Base-by-base conservation (phyloP, 148 eudicot genomes). In the Bassia scoparia region DNA sequence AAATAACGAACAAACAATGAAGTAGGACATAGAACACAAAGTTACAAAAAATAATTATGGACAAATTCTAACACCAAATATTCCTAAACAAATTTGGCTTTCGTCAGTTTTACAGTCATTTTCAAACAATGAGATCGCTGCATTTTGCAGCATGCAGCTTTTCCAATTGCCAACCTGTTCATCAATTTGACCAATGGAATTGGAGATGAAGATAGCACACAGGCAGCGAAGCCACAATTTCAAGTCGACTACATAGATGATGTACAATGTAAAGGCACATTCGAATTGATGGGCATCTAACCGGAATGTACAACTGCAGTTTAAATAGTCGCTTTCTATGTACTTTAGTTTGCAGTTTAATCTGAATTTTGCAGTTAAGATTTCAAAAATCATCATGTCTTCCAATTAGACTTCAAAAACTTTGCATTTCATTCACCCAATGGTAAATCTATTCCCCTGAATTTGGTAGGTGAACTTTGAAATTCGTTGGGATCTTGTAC, bases 401-500 rank as follows among this genome's bases (percentile, higher is more conserved):
- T 33, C 20, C 24, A 26, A 49, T 53, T 34, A 37, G 59, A 68
- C 56, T 27, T 61, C 73, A 41, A 68, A 67, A 67, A 15, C 44
- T 35, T 56, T 27, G 53, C 38, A 48, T 27, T 31, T 15, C 58
- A 59, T 34, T 33, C 69, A 38, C 29, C 52, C 8, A 70, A 48
- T 35, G 54, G 74, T 44, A 70, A 68, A 79, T 73, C 14, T 38
- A 84, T 43, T 84, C 82, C 70, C 68, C 67, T 26, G 56, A 78
- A 23, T 74, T 69, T 30, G 26, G 66, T 23, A 2, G 86, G 86
- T 41, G 96, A 84, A 78, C 89, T 84, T 62, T 82, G 83, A 81
- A 84, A 95, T 77, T 77, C 81, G 81, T 77, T 89, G 81, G 44
- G 91, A 79, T 95, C 97, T 70, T 91, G 97, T 77, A 95, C 97